Conservation (phyloP, 108 stramenopile species). For the Mayamaea pseudoterrestris region DNA sequence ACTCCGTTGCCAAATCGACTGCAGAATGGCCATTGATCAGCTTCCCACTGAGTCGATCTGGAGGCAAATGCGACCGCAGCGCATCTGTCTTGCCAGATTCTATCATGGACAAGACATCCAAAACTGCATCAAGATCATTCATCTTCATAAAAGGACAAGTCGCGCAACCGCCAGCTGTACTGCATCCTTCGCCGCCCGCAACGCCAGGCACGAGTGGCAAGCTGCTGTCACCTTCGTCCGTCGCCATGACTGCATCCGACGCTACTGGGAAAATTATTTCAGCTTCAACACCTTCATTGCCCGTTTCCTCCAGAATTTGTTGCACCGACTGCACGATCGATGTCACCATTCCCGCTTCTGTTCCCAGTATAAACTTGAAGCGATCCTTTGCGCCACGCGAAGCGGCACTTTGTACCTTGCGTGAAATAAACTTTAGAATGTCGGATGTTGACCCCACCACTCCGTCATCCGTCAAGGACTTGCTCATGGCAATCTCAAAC, state of each 20-base stretch:
- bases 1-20: conserved; percentile 72
- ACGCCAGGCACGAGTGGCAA: conserved; percentile 83
- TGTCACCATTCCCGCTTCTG: conserved; percentile 92
- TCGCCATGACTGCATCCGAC: conserved; percentile 74
- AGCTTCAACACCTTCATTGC: conserved; percentile 36
- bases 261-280: conserved; percentile 96
- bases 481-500: conserved; percentile 90
- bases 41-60: conserved; percentile 65
- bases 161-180: conserved; percentile 92
- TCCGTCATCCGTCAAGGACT: conserved; percentile 58
- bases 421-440: conserved; percentile 84
- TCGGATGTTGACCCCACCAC: conserved; percentile 89
- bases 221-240: conserved; percentile 10
- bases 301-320: conserved; percentile 43
- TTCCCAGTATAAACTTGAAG: conserved; percentile 81
- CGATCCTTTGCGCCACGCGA: conserved; percentile 14
- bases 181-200: conserved; percentile 87
- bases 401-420: conserved; percentile 65
- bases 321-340: conserved; percentile 86
- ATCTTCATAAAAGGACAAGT: conserved; percentile 98
- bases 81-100: conserved; percentile 5
- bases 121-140: conserved; percentile 87
- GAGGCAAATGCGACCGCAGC: conserved; percentile 41
- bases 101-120: conserved; percentile 63
- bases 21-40: conserved; percentile 57